phyloP scores from a whole-genome alignment of 192 early-diverging fungal genomes.

The Gonapodya sp. region DNA sequence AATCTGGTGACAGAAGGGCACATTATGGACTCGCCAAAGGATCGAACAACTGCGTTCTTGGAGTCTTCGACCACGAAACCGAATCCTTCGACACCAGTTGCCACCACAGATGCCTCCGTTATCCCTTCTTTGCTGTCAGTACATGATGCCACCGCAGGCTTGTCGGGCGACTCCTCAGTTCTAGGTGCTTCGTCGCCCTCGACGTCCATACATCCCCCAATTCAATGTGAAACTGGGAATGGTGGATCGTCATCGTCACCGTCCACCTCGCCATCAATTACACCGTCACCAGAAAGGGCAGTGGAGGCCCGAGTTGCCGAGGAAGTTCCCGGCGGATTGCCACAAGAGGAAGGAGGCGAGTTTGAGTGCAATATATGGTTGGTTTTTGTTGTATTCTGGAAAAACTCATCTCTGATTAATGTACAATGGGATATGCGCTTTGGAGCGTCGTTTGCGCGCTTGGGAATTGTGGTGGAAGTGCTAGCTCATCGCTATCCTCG shows the following conservation, averaged over 20 bases:
- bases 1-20: not conserved
- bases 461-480: too few relatives aligned
- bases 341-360: slow-evolving; percentile 2
- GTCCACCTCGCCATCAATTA: not conserved
- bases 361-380: slow-evolving; percentile 8
- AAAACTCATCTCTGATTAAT: not conserved
- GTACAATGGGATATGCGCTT: not conserved
- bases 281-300: not conserved
- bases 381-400: not conserved
- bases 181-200: not conserved
- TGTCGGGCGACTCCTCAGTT: not conserved
- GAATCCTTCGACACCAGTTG: not conserved
- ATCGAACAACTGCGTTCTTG: not conserved
- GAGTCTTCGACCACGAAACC: not conserved
- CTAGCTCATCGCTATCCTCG: not conserved
- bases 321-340: not conserved
- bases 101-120: not conserved
- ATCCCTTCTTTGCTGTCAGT: too few relatives aligned
- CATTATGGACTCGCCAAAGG: not conserved
- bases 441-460: too few relatives aligned
- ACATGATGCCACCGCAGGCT: not conserved
- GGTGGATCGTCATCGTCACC: too few relatives aligned
- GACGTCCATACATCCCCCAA: not conserved
- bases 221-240: too few relatives aligned
- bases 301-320: not conserved